Percentiles rank a stretch among this genome's conserved stretches.
Evolutionary conservation across 2,329 filamentous ascomycete genomes (phyloP).

Genomic region (Aspergillus sclerotialis): DNA sequence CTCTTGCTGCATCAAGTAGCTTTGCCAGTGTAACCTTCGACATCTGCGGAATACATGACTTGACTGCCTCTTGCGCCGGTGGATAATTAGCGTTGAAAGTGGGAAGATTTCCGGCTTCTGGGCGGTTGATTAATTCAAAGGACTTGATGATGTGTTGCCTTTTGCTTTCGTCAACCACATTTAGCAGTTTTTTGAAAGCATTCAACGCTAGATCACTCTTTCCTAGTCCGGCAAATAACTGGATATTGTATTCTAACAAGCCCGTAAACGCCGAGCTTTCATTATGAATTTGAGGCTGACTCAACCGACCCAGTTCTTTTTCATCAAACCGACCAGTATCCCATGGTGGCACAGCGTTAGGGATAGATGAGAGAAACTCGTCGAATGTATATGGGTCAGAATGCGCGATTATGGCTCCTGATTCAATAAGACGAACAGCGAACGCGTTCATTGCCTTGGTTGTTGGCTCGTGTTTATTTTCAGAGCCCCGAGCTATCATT

Average conservation of each 20-base stretch:
- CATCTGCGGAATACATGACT: constrained; percentile 31
- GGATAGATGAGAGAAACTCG: constrained; percentile 28
- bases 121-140: constrained; percentile 15
- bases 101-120: constrained; percentile 7
- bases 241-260: constrained; percentile 26
- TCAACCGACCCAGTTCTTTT: constrained; percentile 14
- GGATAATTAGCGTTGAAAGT: constrained; percentile 13
- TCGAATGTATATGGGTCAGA: constrained; percentile 39
- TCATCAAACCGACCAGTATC: constrained; percentile 13
- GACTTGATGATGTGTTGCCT: constrained; percentile 26
- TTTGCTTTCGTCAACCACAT: constrained; percentile 29
- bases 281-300: constrained; percentile 23
- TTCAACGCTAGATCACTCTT: constrained; percentile 22
- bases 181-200: constrained; percentile 25
- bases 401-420: constrained; percentile 39
- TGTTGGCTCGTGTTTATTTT: constrained; percentile 21
- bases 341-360: constrained; percentile 27
- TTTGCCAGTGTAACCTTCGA: constrained; percentile 43
- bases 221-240: constrained; percentile 15
- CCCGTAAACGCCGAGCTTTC: constrained; percentile 26
- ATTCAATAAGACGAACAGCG: constrained; percentile 46
- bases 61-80: constrained; percentile 11
- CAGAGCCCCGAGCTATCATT: constrained; percentile 9
- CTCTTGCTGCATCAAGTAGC: constrained; percentile 45
- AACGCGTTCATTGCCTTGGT: constrained; percentile 29